Percentiles rank a stretch among this genome's conserved stretches.
phyloP scores from a whole-genome alignment of 345 rosid genomes.

The Capsella bursapastoris region DNA sequence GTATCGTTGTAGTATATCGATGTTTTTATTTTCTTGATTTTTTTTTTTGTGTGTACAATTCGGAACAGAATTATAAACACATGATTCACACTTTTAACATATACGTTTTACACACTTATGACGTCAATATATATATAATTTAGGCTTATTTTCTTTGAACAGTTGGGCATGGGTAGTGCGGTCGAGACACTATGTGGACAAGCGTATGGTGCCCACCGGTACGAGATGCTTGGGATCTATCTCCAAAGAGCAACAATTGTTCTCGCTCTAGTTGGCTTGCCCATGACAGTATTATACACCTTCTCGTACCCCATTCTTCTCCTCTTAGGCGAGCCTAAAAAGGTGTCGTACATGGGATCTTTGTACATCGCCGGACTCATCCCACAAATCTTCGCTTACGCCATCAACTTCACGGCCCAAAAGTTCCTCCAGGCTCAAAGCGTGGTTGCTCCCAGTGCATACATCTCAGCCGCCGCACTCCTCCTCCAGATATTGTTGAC shows the following conservation, averaged over 20 bases:
- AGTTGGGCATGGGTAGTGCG: conserved; percentile 93
- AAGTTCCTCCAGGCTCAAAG: conserved; percentile 74
- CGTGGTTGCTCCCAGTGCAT: conserved; percentile 68
- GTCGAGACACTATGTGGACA: conserved; percentile 94
- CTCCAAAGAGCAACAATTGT: conserved; percentile 81
- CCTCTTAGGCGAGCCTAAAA: conserved; percentile 60
- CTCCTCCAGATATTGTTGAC: conserved; percentile 56
- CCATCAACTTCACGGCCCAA: conserved; percentile 73
- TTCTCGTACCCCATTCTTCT: conserved; percentile 63
- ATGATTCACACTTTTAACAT: no score
- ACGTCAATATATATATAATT: no score
- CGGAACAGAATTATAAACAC: no score
- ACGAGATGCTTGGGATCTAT: conserved; percentile 75
- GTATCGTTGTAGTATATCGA: no score
- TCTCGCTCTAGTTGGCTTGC: conserved; percentile 60
- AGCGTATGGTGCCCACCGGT: conserved; percentile 68
- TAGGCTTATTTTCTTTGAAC: no score
- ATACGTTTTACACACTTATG: no score
- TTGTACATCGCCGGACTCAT: conserved; percentile 70
- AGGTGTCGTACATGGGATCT: conserved; percentile 62
- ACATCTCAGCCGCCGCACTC: conserved; percentile 62
- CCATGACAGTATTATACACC: conserved; percentile 56
- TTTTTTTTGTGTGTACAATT: no score
- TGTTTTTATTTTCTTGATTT: no score
- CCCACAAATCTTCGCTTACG: conserved; percentile 80